Base-by-base conservation (phyloP, 805 yeast species). In the Kazachstania bromeliacearum region DNA sequence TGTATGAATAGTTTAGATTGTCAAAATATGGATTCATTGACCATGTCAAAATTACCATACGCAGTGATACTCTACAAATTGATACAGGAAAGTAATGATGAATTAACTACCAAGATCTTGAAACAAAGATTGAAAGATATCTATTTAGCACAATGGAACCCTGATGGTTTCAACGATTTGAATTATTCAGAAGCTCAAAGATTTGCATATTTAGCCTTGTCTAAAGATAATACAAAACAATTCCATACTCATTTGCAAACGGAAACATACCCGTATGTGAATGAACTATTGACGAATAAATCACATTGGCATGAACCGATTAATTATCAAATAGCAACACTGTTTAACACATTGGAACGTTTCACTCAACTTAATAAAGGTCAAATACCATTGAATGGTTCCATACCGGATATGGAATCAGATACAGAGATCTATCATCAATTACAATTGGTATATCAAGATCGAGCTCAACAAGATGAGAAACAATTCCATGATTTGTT, bases 321-420 rank as follows among this genome's bases (percentile, higher is more conserved):
- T n/a, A 50, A 51, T 39, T 14, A 25, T 2, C 23, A 36, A 12
- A 4, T 45, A 3, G 15, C 28, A 8, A 16, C 19, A 16, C 33
- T 51, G 5, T 21, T 47, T 7, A 19, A 12, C 2, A 27, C 44
- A 5, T 27, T 48, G 23, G 17, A 26, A 7, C 13, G 2, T 4
- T 45, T 34, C 19, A 7, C 41, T 25, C 16, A 32, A n/a, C 8
- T 15, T 4, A 36, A 33, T 14, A 25, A 28, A 10, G 22, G 31
- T 13, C 10, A 29, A 8, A 25, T 36, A n/a, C 95, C 95, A 0
- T 57, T 85, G 2, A 67, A 79, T 3, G 95, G 94, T 0, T 69
- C 63, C 0, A 52, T 88, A 5, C 95, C 95, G 0, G 97, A 88
- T 54, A 89, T 89, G 96, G 80, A 83, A 15, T 73, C 95, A 0